phyloP scores from a whole-genome alignment of 2,329 filamentous ascomycete species.

The Elsinoe perseae region DNA sequence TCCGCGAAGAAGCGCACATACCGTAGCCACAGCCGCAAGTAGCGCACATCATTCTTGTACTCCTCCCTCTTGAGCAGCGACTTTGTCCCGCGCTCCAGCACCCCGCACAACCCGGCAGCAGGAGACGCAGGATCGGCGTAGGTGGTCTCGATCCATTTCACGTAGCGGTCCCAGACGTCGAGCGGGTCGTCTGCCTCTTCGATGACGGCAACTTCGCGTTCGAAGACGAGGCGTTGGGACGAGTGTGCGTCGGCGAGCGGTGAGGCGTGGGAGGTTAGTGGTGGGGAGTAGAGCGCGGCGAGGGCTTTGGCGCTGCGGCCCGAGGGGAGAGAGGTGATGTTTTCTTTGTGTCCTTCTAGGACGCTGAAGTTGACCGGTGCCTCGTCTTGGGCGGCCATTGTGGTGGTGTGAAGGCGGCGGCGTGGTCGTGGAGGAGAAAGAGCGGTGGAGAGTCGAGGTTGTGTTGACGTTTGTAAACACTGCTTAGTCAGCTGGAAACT shows the following conservation, averaged over 20 bases:
- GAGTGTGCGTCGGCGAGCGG: constrained; percentile 57
- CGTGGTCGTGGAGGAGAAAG: not conserved
- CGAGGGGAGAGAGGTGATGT: constrained; percentile 86
- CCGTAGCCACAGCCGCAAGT: constrained; percentile 86
- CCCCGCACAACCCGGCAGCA: constrained; percentile 77
- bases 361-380: constrained; percentile 63
- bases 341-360: constrained; percentile 95
- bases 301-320: constrained; percentile 85
- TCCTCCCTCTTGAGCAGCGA: constrained; percentile 74
- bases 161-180: constrained; percentile 91
- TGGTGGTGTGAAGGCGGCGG: not conserved
- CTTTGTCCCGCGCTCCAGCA: constrained; percentile 90
- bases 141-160: constrained; percentile 91
- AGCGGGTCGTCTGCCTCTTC: constrained; percentile 48
- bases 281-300: constrained; percentile 65
- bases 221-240: constrained; percentile 72
- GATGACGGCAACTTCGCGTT: constrained; percentile 53
- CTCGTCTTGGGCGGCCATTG: constrained; percentile 35
- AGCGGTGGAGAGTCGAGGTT: not conserved
- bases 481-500: constrained; percentile 4
- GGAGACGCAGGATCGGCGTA: constrained; percentile 89
- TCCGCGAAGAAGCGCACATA: constrained; percentile 93
- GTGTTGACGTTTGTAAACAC: constrained; percentile 11
- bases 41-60: constrained; percentile 92
- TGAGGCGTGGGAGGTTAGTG: constrained; percentile 25